Conservation (phyloP, 495 filamentous ascomycete species). For the Bombardia bombarda region DNA sequence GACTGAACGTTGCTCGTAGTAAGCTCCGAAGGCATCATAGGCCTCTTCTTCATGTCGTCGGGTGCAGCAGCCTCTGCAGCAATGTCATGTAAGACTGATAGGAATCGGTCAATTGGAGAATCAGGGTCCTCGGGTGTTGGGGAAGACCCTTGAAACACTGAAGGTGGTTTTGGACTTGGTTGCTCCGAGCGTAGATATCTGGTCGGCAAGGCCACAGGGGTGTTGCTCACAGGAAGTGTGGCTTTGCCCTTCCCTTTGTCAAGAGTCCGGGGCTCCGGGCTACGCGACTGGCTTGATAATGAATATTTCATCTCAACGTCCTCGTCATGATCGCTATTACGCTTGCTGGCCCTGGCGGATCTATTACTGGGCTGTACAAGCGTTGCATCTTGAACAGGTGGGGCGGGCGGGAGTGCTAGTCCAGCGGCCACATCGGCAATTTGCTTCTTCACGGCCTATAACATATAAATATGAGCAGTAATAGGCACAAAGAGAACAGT, state of each 20-base stretch:
- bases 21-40: constrained; percentile 1
- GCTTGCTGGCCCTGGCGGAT: constrained; percentile 5
- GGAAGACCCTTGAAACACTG: neutral
- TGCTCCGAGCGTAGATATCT: neutral
- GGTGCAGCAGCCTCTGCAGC: neutral
- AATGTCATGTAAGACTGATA: constrained; percentile 11
- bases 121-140: neutral
- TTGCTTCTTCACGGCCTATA: constrained; percentile 9
- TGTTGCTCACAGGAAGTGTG: neutral
- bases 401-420: constrained; percentile 1
- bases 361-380: constrained; percentile 4
- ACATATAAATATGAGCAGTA: neutral
- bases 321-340: constrained; percentile 2
- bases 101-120: constrained; percentile 7
- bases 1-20: too few species aligned
- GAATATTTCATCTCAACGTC: constrained; percentile 6
- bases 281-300: constrained; percentile 1
- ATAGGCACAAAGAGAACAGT: neutral
- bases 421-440: constrained; percentile 7
- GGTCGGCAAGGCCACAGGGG: neutral
- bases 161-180: neutral
- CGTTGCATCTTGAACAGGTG: neutral
- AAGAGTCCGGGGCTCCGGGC: constrained; percentile 1
- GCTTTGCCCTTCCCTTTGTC: constrained; percentile 7
- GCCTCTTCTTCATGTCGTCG: neutral